Evolutionary conservation across 106 monocot genomes (phyloP).

Genomic region (Triglochin maritima): DNA sequence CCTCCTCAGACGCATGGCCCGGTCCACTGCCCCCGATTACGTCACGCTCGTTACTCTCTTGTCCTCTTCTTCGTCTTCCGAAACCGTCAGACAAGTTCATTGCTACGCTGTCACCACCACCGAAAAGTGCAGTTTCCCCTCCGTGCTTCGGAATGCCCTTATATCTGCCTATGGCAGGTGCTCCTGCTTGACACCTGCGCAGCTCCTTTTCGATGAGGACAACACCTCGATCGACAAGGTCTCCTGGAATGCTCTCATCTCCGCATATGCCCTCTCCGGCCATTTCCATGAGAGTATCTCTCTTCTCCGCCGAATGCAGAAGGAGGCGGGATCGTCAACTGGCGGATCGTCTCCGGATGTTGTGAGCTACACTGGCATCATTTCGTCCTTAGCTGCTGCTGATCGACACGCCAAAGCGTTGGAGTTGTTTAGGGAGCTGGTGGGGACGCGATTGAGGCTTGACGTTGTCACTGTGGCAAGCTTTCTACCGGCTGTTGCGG

Average conservation of each 20-base stretch:
- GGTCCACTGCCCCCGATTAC: slow-evolving; percentile 23
- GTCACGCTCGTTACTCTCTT: slow-evolving; percentile 32
- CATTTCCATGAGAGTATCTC: slow-evolving; percentile 31
- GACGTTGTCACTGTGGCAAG: slow-evolving; percentile 42
- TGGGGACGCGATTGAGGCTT: slow-evolving; percentile 29
- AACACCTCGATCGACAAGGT: slow-evolving; percentile 20
- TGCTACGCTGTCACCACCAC: slow-evolving; percentile 14
- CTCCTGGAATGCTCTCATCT: slow-evolving; percentile 53
- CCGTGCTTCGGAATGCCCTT: slow-evolving; percentile 22
- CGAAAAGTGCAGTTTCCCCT: slow-evolving; percentile 15
- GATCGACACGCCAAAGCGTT: slow-evolving; percentile 27
- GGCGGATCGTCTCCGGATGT: slow-evolving; percentile 30
- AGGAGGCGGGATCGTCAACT: neutral
- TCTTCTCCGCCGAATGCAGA: slow-evolving; percentile 44
- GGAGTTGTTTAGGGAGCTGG: slow-evolving; percentile 23
- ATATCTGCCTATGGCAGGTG: slow-evolving; percentile 53
- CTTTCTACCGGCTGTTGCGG: slow-evolving; percentile 39
- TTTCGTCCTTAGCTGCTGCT: slow-evolving; percentile 44
- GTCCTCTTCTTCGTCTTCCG: neutral
- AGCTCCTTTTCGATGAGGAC: slow-evolving; percentile 18
- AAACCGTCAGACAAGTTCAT: slow-evolving; percentile 29
- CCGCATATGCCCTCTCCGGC: slow-evolving; percentile 40
- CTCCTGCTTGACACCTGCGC: slow-evolving; percentile 15
- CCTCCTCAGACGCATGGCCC: slow-evolving; percentile 7
- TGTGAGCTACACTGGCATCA: slow-evolving; percentile 55